These are phyloP conservation scores for Fusarium longipes DNA, from an alignment of 2,329 filamentous ascomycete species.

Conservation along the genomic window DNA sequence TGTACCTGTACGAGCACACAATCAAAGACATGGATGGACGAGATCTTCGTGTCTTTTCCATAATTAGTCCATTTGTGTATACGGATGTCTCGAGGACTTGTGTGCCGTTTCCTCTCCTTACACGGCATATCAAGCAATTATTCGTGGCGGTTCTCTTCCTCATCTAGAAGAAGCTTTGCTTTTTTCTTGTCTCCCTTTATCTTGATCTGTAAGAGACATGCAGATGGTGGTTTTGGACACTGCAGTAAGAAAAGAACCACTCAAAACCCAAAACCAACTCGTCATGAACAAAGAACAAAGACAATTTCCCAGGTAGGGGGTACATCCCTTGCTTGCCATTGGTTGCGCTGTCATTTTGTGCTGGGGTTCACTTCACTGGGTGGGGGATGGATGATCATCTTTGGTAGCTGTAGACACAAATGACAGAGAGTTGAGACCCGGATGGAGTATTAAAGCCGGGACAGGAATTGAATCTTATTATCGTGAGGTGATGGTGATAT, in stretches of 20 bases:
- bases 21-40: neutral
- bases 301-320: constrained; percentile 45
- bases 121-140: neutral
- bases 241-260: neutral
- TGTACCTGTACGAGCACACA: neutral
- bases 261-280: constrained; percentile 17
- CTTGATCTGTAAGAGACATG: constrained; percentile 4
- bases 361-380: constrained; percentile 11
- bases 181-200: constrained; percentile 10
- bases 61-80: constrained; percentile 6
- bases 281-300: constrained; percentile 30
- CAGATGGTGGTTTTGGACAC: neutral
- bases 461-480: constrained; percentile 25
- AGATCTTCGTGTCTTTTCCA: constrained; percentile 13
- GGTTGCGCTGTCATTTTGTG: constrained; percentile 21
- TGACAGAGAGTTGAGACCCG: constrained; percentile 3
- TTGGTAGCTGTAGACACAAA: constrained; percentile 6
- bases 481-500: constrained; percentile 2
- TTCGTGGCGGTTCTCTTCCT: neutral
- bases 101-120: neutral
- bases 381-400: constrained; percentile 25
- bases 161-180: constrained; percentile 21
- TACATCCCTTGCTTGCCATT: constrained; percentile 23
- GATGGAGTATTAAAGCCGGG: constrained; percentile 11
- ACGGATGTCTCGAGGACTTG: neutral